A percentile compares a stretch with the other conserved stretches of the same genome.
Evolutionary conservation across 164 flowering plant genomes (phyloP).

Genomic region (Berberis vulgaris): DNA sequence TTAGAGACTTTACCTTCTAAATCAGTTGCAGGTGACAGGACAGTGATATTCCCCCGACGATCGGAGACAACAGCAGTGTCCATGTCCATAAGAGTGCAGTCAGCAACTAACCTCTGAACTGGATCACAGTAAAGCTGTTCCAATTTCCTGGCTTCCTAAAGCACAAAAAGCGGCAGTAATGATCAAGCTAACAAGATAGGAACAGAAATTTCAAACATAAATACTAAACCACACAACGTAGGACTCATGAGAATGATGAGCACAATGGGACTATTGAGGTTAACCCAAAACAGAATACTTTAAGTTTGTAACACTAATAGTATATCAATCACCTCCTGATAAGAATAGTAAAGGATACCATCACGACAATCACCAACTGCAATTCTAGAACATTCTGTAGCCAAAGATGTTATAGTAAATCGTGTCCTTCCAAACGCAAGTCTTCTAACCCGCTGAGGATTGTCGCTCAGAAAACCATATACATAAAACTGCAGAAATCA

Average conservation of each 20-base stretch:
- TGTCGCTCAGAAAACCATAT: constrained; percentile 71
- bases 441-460: constrained; percentile 56
- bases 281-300: not conserved
- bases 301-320: not conserved
- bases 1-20: constrained; percentile 39
- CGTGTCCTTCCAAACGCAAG: constrained; percentile 72
- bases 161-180: not conserved
- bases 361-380: constrained; percentile 99
- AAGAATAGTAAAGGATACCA: constrained; percentile 84
- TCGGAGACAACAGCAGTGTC: constrained; percentile 87
- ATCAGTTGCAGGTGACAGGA: constrained; percentile 47
- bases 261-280: no score
- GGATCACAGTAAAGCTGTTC: constrained; percentile 86
- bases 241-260: no score
- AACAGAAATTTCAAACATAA: no score
- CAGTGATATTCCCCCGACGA: constrained; percentile 74
- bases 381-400: constrained; percentile 65
- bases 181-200: not conserved
- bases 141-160: constrained; percentile 61
- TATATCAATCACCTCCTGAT: constrained; percentile 53
- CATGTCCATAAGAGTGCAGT: constrained; percentile 69
- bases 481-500: constrained; percentile 56
- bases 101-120: constrained; percentile 82
- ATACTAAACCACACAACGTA: no score
- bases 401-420: constrained; percentile 62